Conservation (phyloP, 352 stramenopile genomes). For the Pythium phragmiticola region DNA sequence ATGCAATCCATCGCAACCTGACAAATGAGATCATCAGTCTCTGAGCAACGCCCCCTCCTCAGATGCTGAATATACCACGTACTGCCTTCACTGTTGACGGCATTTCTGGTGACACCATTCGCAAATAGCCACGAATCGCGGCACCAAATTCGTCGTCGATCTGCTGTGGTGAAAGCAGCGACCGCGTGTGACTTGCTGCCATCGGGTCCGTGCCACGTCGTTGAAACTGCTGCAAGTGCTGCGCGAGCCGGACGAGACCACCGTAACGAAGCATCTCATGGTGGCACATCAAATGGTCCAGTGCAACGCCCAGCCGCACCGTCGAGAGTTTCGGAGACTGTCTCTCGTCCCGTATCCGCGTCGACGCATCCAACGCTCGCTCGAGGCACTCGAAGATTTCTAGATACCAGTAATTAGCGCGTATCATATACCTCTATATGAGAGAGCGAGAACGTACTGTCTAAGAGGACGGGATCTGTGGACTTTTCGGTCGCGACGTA, state of each 20-base stretch:
- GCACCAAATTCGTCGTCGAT: slow-evolving; percentile 8
- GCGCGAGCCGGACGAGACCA: slow-evolving; percentile 47
- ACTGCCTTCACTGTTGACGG: slow-evolving; percentile 48
- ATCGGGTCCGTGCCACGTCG: slow-evolving; percentile 13
- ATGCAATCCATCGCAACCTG: slow-evolving; percentile 24
- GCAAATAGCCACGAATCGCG: slow-evolving; percentile 30
- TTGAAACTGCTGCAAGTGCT: slow-evolving; percentile 40
- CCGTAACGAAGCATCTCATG: slow-evolving; percentile 38
- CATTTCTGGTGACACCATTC: slow-evolving; percentile 57
- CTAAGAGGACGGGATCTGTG: slow-evolving; percentile 30
- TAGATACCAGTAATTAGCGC: neutral
- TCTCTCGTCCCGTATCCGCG: slow-evolving; percentile 28
- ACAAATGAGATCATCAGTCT: neutral
- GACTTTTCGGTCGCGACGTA: slow-evolving; percentile 34
- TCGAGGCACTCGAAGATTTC: slow-evolving; percentile 18
- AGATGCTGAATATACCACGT: neutral
- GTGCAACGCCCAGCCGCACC: slow-evolving; percentile 33
- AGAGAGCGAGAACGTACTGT: slow-evolving; percentile 31
- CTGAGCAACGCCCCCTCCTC: neutral
- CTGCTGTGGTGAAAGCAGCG: neutral
- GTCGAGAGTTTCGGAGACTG: slow-evolving; percentile 29
- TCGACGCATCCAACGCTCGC: slow-evolving; percentile 18
- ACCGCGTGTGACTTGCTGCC: neutral
- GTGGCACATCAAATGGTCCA: slow-evolving; percentile 37
- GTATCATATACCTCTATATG: too few species aligned